Evolutionary conservation across 345 rosid genomes (phyloP).

Genomic region (Mallotus nudiflorus): DNA sequence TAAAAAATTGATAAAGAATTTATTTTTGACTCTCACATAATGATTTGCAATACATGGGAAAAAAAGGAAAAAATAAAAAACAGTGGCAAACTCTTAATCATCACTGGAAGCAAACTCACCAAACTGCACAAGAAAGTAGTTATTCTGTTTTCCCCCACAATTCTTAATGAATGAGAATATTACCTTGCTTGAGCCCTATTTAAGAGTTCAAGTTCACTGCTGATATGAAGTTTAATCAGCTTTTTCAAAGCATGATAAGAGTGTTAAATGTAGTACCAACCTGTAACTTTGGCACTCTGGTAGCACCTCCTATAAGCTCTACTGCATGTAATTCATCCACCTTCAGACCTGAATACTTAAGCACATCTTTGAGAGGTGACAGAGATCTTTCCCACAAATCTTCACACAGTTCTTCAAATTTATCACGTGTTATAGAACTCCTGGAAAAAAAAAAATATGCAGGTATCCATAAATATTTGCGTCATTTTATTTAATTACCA

Average conservation of each 20-base stretch:
- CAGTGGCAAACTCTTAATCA: too few relatives aligned
- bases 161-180: neutral
- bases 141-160: neutral
- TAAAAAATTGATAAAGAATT: neutral
- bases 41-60: neutral
- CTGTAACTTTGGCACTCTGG: conserved; percentile 99
- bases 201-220: neutral
- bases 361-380: conserved; percentile 72
- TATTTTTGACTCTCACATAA: neutral
- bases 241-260: neutral
- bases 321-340: conserved; percentile 81
- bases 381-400: conserved; percentile 95
- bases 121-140: neutral
- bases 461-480: neutral
- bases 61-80: neutral
- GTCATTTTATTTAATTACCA: conserved; percentile 8
- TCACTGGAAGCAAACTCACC: neutral
- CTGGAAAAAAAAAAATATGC: conserved; percentile 41
- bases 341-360: conserved; percentile 72
- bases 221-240: neutral
- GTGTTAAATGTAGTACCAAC: conserved; percentile 39
- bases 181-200: neutral
- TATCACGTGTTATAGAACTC: conserved; percentile 93
- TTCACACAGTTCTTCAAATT: conserved; percentile 92
- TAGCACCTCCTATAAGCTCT: conserved; percentile 96